phyloP scores from a whole-genome alignment of 495 filamentous ascomycete species.

The Cryomyces antarcticus region DNA sequence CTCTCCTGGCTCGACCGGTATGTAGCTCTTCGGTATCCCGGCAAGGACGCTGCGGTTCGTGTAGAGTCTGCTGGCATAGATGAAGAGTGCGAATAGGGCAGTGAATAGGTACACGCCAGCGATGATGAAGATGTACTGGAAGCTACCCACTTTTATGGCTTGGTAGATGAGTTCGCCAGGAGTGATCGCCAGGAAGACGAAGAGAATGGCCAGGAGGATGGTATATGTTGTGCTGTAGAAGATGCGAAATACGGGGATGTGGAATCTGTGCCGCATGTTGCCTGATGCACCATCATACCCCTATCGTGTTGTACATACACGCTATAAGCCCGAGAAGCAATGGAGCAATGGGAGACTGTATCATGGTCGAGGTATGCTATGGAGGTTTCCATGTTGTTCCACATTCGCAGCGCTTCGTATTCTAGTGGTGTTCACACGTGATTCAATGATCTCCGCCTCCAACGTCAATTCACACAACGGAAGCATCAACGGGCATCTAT shows the following conservation, averaged over 20 bases:
- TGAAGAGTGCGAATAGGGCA: conserved; percentile 44
- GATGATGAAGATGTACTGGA: conserved; percentile 50
- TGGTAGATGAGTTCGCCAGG: conserved; percentile 73
- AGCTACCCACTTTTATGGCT: conserved; percentile 26
- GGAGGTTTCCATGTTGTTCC: no score
- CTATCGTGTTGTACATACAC: no score
- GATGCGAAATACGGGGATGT: conserved; percentile 46
- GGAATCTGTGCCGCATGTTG: conserved; percentile 13
- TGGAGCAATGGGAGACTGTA: no score
- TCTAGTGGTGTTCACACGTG: no score
- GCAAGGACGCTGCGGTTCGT: conserved; percentile 58
- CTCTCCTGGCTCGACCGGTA: conserved; percentile 64
- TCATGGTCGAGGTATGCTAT: no score
- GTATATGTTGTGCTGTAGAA: conserved; percentile 67
- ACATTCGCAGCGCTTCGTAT: no score
- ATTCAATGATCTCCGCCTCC: no score
- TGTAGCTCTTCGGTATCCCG: conserved; percentile 65
- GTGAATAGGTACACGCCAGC: conserved; percentile 60
- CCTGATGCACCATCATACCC: no score
- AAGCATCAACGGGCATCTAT: no score
- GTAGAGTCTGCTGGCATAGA: conserved; percentile 79
- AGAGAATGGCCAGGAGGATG: conserved; percentile 50
- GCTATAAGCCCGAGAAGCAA: no score
- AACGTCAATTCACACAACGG: no score
- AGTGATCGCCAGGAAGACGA: conserved; percentile 55